These are phyloP conservation scores for Paecilomyces dactylethromorphus DNA, from an alignment of 2,329 filamentous ascomycete species.

Conservation along the genomic window DNA sequence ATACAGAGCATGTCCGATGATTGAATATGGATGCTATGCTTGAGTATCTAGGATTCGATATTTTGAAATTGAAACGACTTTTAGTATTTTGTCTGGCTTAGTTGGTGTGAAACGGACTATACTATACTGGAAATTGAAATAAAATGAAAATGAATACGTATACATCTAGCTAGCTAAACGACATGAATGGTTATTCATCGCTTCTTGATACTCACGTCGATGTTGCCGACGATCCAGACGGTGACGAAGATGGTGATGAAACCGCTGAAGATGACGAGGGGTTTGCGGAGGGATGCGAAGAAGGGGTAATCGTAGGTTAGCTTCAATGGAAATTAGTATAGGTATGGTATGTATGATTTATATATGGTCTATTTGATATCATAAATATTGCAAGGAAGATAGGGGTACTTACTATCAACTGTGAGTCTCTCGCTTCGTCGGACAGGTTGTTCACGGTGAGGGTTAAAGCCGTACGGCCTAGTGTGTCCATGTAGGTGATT, in stretches of 20 bases:
- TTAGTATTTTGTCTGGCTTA: too few species aligned
- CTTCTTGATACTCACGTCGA: constrained; percentile 74
- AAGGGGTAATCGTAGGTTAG: constrained; percentile 81
- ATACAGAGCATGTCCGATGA: too few species aligned
- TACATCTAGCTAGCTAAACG: neutral
- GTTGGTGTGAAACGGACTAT: too few species aligned
- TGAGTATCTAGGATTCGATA: too few species aligned
- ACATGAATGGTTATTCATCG: constrained; percentile 36
- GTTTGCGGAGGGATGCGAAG: constrained; percentile 72
- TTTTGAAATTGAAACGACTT: too few species aligned
- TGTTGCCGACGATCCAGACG: constrained; percentile 66
- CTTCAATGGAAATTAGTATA: constrained; percentile 16
- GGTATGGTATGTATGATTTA: constrained; percentile 1
- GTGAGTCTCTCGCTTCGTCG: constrained; percentile 79
- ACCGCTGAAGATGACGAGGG: constrained; percentile 70
- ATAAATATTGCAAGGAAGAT: too few species aligned
- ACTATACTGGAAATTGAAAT: too few species aligned
- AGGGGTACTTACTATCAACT: constrained; percentile 55
- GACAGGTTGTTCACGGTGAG: constrained; percentile 80
- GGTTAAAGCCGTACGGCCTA: constrained; percentile 75
- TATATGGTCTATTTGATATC: neutral
- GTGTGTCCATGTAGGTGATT: constrained; percentile 87
- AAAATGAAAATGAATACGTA: neutral
- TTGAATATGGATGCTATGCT: too few species aligned
- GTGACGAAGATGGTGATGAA: constrained; percentile 67